Base-by-base conservation (phyloP, 257 asterid species). In the Lithospermum erythrorhizon region DNA sequence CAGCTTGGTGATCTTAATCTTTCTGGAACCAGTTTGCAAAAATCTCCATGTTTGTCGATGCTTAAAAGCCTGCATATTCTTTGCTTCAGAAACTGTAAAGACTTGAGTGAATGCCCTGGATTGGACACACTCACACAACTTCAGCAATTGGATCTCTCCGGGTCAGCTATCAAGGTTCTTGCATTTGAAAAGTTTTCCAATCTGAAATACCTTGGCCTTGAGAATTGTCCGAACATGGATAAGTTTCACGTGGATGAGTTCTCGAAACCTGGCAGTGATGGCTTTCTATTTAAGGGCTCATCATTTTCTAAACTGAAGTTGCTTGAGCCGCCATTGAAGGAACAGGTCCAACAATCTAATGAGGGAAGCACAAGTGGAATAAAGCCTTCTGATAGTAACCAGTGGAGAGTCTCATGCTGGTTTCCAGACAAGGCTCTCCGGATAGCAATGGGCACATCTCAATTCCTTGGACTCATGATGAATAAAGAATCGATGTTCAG, bases 371-470 rank as follows among this genome's bases (percentile, higher is more conserved):
- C n/a, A 51, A 24, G 16, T 21, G 47, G 25, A 56, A 41, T 25
- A 19, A 51, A 71, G 21, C 45, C 21, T 65, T 37, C 59, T 18
- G 29, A 37, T 18, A 20, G 27, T 21, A 61, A 65, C 65, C 59
- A 62, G 21, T 78, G 83, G 81, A 75, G 64, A 67, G 61, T 75
- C 58, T 72, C 70, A 10, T 70, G 72, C 35, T 19, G 27, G 62
- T 19, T 57, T 18, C 19, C 29, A 35, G 21, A 3, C 51, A 37
- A 20, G 30, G 30, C 23, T 37, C 59, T 52, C 9, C 58, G 57
- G 15, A 49, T 35, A 13, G 53, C 70, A 21, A 55, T 72, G 25
- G 48, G 63, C 19, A 65, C 78, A 8, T 20, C 27, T 58, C 79
- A 72, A 67, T 63, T 78, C 61, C 66, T 64, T 49, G 53, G 54